Conservation (phyloP, 2,329 filamentous ascomycete species). For the Ascomycota sp. region DNA sequence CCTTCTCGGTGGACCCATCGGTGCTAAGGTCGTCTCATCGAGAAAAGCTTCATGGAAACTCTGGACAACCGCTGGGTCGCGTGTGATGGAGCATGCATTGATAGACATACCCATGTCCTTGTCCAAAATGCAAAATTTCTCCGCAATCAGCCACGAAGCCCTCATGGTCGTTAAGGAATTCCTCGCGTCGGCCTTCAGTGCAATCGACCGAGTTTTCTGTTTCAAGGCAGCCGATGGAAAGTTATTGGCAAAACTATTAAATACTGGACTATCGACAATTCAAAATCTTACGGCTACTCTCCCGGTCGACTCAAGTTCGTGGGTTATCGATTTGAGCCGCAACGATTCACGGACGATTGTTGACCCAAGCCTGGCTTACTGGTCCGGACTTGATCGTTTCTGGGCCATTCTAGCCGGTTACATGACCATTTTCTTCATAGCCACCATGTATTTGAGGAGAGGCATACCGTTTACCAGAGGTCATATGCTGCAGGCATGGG, state of each 20-base stretch:
- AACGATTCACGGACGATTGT: slow-evolving; percentile 17
- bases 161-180: slow-evolving; percentile 38
- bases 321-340: slow-evolving; percentile 36
- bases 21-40: slow-evolving; percentile 10
- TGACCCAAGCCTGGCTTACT: slow-evolving; percentile 42
- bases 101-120: slow-evolving; percentile 30
- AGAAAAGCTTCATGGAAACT: slow-evolving; percentile 21
- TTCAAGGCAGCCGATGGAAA: slow-evolving; percentile 8
- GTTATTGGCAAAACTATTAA: slow-evolving; percentile 2
- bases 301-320: slow-evolving; percentile 25
- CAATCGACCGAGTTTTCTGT: slow-evolving; percentile 19
- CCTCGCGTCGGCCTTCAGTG: slow-evolving; percentile 19
- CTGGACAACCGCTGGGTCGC: slow-evolving; percentile 20
- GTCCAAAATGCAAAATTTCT: slow-evolving; percentile 55
- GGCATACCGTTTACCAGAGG: slow-evolving; percentile 45
- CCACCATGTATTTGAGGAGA: slow-evolving; percentile 59
- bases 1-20: slow-evolving; percentile 12
- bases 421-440: slow-evolving; percentile 49
- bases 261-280: slow-evolving; percentile 2
- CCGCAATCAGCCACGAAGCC: slow-evolving; percentile 53
- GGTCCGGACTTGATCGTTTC: slow-evolving; percentile 43
- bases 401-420: slow-evolving; percentile 71
- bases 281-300: slow-evolving; percentile 5
- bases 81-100: slow-evolving; percentile 28
- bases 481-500: slow-evolving; percentile 38